Percentiles rank a stretch among this genome's conserved stretches.
These are phyloP conservation scores for Citrus reticulata DNA, from an alignment of 345 rosid species.

Conservation along the genomic window DNA sequence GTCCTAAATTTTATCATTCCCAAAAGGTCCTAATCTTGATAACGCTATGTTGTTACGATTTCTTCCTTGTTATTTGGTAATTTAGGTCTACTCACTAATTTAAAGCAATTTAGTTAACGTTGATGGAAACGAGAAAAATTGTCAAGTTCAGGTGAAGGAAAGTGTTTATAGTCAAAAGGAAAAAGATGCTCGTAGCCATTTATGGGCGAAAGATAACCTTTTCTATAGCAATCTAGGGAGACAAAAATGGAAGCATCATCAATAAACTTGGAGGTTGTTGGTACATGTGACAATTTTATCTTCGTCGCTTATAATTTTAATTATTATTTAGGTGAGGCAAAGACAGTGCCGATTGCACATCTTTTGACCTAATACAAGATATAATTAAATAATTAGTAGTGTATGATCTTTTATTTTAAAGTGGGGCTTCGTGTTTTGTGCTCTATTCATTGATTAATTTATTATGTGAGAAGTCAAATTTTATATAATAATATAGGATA, in stretches of 20 bases:
- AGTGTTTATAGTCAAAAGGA: slow-evolving; percentile 17
- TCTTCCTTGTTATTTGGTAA: too few species aligned
- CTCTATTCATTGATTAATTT: neutral
- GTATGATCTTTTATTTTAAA: neutral
- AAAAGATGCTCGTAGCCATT: slow-evolving; percentile 13
- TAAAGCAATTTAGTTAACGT: too few species aligned
- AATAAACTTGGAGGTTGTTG: slow-evolving; percentile 12
- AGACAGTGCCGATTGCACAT: neutral
- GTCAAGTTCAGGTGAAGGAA: too few species aligned
- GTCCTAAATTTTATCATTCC: too few species aligned
- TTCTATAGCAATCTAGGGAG: slow-evolving; percentile 5
- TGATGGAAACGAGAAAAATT: too few species aligned
- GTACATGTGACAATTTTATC: neutral
- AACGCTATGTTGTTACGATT: too few species aligned
- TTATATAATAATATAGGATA: neutral
- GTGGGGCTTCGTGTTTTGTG: neutral
- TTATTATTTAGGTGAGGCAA: neutral
- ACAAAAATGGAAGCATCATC: slow-evolving; percentile 20
- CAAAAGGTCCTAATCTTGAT: too few species aligned
- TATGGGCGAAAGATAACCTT: slow-evolving; percentile 6
- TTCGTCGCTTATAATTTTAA: neutral
- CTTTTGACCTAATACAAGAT: slow-evolving; percentile 20
- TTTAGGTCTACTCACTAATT: too few species aligned
- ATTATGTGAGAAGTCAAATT: neutral
- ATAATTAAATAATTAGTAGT: slow-evolving; percentile 2